Percentiles rank a stretch among this genome's conserved stretches.
Conservation (phyloP, 345 rosid species). For the Melaleuca quinquenervia region DNA sequence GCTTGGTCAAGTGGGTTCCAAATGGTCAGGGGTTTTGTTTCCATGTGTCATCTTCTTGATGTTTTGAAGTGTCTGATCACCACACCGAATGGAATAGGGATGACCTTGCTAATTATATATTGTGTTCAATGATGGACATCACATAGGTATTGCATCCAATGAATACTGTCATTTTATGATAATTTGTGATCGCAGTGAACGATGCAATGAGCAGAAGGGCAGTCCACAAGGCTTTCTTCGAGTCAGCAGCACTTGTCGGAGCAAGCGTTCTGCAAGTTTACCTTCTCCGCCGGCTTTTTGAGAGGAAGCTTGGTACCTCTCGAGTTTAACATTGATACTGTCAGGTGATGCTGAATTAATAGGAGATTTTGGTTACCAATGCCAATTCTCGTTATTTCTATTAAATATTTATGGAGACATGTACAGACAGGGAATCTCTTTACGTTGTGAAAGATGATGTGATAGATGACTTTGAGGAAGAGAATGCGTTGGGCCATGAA, state of each 20-base stretch:
- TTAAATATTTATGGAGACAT: not conserved
- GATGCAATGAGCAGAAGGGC: constrained; percentile 55
- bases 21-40: not conserved
- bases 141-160: not conserved
- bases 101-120: not conserved
- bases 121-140: not conserved
- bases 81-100: not conserved
- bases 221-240: constrained; percentile 51
- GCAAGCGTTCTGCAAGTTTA: constrained; percentile 52
- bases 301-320: constrained; percentile 54
- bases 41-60: not conserved
- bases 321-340: constrained; percentile 26
- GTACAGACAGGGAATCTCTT: not conserved
- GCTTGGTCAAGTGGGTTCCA: not conserved
- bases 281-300: constrained; percentile 56
- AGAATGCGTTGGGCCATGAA: not conserved
- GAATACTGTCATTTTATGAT: not conserved
- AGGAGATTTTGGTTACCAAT: not conserved
- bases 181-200: constrained; percentile 32
- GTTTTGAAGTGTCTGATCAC: not conserved
- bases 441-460: not conserved
- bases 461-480: not conserved
- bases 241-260: constrained; percentile 49
- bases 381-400: not conserved
- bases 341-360: not conserved